phyloP scores from a whole-genome alignment of 352 stramenopile genomes.

The Phytophthora rubi region DNA sequence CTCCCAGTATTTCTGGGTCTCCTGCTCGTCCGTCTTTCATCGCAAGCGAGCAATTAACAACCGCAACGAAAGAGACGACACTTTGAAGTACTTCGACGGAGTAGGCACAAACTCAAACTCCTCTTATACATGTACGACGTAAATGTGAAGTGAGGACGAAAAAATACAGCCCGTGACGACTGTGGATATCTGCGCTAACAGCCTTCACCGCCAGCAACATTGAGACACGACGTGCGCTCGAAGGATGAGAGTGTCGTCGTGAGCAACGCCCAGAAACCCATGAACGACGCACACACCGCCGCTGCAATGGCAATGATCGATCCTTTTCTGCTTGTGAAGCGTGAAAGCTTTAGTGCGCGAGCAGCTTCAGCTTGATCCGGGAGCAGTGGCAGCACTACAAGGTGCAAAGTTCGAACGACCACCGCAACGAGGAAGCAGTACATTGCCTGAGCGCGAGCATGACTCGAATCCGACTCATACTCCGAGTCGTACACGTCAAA shows the following conservation, averaged over 20 bases:
- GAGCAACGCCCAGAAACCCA: constrained; percentile 62
- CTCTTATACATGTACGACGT: constrained; percentile 17
- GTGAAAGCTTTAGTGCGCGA: constrained; percentile 37
- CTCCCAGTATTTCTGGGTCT: neutral
- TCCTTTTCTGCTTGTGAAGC: constrained; percentile 28
- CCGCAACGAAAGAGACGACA: constrained; percentile 17
- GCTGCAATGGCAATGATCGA: constrained; percentile 37
- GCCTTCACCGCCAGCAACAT: constrained; percentile 68
- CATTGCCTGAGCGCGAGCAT: constrained; percentile 53
- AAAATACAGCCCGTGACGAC: constrained; percentile 16
- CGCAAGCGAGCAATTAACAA: neutral
- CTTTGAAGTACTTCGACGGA: constrained; percentile 2
- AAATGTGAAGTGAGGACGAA: constrained; percentile 7
- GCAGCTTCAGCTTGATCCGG: constrained; percentile 46
- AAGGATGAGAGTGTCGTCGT: constrained; percentile 60
- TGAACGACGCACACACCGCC: constrained; percentile 36
- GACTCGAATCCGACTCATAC: constrained; percentile 47
- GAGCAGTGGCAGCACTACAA: constrained; percentile 50
- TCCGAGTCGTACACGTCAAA: constrained; percentile 72
- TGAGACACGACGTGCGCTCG: constrained; percentile 65
- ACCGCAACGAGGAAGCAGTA: constrained; percentile 55
- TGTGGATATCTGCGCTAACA: constrained; percentile 40
- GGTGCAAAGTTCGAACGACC: constrained; percentile 40
- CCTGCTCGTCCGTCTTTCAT: constrained; percentile 6
- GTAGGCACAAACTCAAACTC: neutral